Evolutionary conservation across 73 alveolate species (phyloP), one percentile per base, ranked within the genome.

Genomic region (Tetrahymena thermophila): DNA sequence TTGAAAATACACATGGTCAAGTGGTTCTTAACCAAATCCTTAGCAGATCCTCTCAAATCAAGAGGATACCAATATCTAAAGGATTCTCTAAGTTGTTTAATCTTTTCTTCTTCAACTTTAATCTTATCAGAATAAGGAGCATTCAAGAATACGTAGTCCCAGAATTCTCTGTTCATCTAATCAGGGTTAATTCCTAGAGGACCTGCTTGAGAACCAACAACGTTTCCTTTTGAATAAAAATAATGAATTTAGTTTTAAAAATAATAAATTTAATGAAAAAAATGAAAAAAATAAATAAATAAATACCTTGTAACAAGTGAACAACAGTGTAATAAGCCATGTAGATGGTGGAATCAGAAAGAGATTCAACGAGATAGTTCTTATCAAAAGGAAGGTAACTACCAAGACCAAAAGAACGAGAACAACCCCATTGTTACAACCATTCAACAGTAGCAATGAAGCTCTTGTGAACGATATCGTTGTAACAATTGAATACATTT

Each of bases 271-370:
- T 37, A 4, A 37, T 37, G 42, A 4, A 37, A 6, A 6, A 37
- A 37, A 37, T 37, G 42, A 37, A 37, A 37, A 4, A 37, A 37
- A 37, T 37, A 37, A 37, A 2, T 37, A 4, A 37, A 40, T 50
- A 1, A 50, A 16, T 71, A 55, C 98, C 99, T 97, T 99, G 99
- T 83, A 99, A 96, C 93, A 96, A 97, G 96, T 99, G 99, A 16
- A 99, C 99, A 84, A 99, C 98, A 35, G 99, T 99, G 98, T 99
- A 99, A 97, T 97, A 99, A 71, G 99, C 99, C 99, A 99, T 97
- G 97, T 99, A 99, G 55, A 99, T 98, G 23, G 99, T 99, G 34
- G 99, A 98, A 96, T 99, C 99, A 83, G 99, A 97, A 44, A 99
- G 99, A 35, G 99, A 98, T 95, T 99, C 99, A 89, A 99, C 99